Evolutionary conservation across 2,329 filamentous ascomycete species (phyloP), one percentile per base, ranked within the genome.

Genomic region (Ploettnerulaceae sp.): DNA sequence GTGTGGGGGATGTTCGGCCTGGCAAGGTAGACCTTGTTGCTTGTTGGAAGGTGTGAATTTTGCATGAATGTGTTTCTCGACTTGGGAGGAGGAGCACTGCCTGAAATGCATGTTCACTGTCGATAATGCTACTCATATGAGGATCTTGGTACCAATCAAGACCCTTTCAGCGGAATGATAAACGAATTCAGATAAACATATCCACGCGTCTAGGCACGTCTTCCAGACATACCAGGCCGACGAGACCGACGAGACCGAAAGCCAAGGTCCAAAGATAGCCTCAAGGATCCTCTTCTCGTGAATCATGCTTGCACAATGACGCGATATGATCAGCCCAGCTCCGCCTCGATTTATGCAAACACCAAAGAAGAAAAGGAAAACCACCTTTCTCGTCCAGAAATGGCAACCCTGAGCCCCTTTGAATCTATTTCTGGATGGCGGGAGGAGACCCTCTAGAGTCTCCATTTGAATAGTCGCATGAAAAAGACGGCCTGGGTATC

Each of bases 61-160:
- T 49, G 58, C 58, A 61, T 59, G 52, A 60, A 55, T 43, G 34
- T 53, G 34, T 35, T 26, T 29, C 42, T 50, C 54, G 36, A 56
- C 56, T 54, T 12, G 32, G 53, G 47, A 31, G 31, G 11, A 42
- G 37, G 40, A 45, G 12, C 39, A 45, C 46, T 55, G 51, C 55
- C 53, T 52, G 41, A 56, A 51, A 35, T 44, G 47, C 48, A 52
- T 48, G 43, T 51, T 54, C 51, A 45, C 44, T 49, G 52, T 56
- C 54, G 55, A 54, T 61, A 61, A 50, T 37, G 57, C 40, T 26
- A 44, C 54, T 55, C 52, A 50, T 61, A 59, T 59, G 53, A 47
- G 33, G 31, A 54, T 58, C 53, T 35, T 33, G 32, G 45, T 46
- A 40, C 53, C 52, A 56, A 55, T 54, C 44, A 50, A 21, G 45